Base-by-base conservation (phyloP, 306 rosid genomes). In the Lupinus albus region DNA sequence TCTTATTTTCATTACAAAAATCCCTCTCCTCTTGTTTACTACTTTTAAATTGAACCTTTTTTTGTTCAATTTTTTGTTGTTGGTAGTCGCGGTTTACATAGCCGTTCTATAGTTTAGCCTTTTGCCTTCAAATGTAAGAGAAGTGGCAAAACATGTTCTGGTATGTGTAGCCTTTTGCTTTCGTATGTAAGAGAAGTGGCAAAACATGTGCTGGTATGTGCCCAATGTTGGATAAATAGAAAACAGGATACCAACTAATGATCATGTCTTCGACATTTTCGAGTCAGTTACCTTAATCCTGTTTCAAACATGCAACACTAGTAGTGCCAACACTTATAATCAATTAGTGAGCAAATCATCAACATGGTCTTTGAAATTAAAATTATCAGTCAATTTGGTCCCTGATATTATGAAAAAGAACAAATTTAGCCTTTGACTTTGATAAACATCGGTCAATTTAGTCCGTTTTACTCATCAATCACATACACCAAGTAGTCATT, bases 51-150 rank as follows among this genome's bases (percentile, higher is more conserved):
- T n/a, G n/a, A n/a, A n/a, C 10, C 8, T 6, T 20, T 2, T 8
- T 17, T 8, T 21, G 4, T 11, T 30, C 30, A 12, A 50, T 10
- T 20, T 51, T 25, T 61, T 10, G 36, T 48, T 59, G 33, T 49
- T 11, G 25, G 52, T 28, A 15, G 14, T 69, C 47, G 54, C 6
- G 7, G 32, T 15, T 35, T 45, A 38, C 12, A 15, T 5, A 5
- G 41, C 44, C n/a, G 12, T 61, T 53, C 6, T 60, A 13, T 61
- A 44, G 66, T 53, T n/a, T 8, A 44, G 2, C 36, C 36, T 52
- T 61, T 39, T 68, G 47, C 46, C 32, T 62, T 39, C 20, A 3
- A 53, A 69, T 7, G 60, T 32, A 53, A 64, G 50, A 63, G 17
- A 55, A 70, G 41, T 2, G 16, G 57, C 42, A 56, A 38, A 62